Base-by-base conservation (phyloP, 164 flowering plant species). In the Pachysandra terminalis region DNA sequence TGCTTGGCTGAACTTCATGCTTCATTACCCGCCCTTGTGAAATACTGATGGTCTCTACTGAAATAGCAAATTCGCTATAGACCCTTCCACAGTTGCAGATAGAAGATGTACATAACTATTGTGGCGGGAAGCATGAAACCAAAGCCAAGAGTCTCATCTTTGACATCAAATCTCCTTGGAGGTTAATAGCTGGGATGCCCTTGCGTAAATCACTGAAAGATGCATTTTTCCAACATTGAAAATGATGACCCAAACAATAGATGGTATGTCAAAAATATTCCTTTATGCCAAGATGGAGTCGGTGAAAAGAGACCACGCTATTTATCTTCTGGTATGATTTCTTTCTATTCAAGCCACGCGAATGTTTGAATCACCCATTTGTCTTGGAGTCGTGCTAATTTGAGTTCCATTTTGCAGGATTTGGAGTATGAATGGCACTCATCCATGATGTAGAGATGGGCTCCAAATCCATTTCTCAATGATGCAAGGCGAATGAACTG, bases 1-100 rank as follows among this genome's bases (percentile, higher is more conserved):
- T 91, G 97, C 81, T 73, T 91, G 74, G 81, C 83, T 15, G 98
- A 90, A 79, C 87, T 94, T 48, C 83, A 94, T 81, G 81, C 95
- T 59, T 79, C 90, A 19, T 65, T 94, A 69, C 98, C 98, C 13
- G 85, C 94, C 37, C 84, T 95, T 32, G 86, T 95, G 40, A 95
- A 88, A 73, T 92, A 83, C 79, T 95, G 85, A 81, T 52, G 69
- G 49, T 53, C 17, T 67, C 17, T 59, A 61, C 58, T 24, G 56
- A 58, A 45, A 40, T 27, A 54, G 59, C 65, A 3, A 23, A 48
- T 45, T 13, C 17, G 56, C 27, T 60, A n/a, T n/a, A 17, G 13
- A 35, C 60, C n/a, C n/a, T n/a, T 22, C 64, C 64, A n/a, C 22
- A 61, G 26, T 32, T 7, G 24, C 21, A 48, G 55, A 55, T 51